A percentile compares a stretch with the other conserved stretches of the same genome.
Conservation (phyloP, 75 land plant species). For the Azolla pinnata region DNA sequence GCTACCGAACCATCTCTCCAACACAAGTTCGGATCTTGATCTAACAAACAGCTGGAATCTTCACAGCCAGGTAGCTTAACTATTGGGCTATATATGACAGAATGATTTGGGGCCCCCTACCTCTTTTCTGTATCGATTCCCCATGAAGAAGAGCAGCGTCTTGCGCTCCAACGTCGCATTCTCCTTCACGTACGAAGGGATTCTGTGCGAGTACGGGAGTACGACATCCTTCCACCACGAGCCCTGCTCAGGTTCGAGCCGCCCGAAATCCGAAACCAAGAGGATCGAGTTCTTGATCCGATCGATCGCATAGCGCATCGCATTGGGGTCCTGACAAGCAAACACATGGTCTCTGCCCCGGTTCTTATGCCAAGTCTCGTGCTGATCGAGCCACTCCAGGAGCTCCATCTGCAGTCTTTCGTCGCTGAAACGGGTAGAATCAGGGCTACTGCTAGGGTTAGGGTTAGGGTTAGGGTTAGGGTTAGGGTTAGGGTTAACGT, state of each 20-base stretch:
- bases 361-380: conserved; percentile 57
- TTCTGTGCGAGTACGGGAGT: conserved; percentile 75
- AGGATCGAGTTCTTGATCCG: conserved; percentile 50
- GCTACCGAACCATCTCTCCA: too few relatives aligned
- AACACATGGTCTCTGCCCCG: conserved; percentile 79
- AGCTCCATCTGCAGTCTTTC: conserved; percentile 70
- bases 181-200: conserved; percentile 39
- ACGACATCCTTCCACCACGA: conserved; percentile 83
- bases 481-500: conserved; percentile 26
- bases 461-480: neutral
- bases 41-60: too few relatives aligned
- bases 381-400: conserved; percentile 54
- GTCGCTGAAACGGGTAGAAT: conserved; percentile 32
- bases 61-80: too few relatives aligned
- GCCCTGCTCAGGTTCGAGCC: conserved; percentile 53
- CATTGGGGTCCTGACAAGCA: conserved; percentile 81
- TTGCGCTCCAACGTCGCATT: conserved; percentile 33
- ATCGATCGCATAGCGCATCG: conserved; percentile 49
- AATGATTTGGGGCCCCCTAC: conserved; percentile 16
- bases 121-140: conserved; percentile 79
- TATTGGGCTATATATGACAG: neutral
- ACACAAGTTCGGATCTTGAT: too few relatives aligned
- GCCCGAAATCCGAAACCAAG: conserved; percentile 82
- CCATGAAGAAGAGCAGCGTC: conserved; percentile 84
- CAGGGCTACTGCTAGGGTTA: neutral